Evolutionary conservation across 2,329 filamentous ascomycete species (phyloP).

Genomic region (Claviceps sp.): DNA sequence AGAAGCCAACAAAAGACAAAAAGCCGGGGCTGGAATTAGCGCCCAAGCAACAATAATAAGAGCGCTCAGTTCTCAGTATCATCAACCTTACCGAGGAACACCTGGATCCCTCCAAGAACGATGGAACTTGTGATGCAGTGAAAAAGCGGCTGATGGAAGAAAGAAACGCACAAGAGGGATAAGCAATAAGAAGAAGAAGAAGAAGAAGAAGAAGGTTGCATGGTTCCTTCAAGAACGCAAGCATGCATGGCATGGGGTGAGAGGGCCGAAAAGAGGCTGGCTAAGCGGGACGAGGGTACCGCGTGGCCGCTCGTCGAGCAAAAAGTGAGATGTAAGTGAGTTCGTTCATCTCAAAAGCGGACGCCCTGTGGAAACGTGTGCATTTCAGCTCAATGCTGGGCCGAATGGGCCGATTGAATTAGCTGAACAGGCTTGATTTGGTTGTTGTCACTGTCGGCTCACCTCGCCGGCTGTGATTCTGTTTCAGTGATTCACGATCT

Average conservation of each 20-base stretch:
- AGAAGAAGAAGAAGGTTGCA: neutral
- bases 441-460: neutral
- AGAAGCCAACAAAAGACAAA: no score
- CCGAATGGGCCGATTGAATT: no score
- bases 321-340: constrained; percentile 2
- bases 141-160: neutral
- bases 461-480: neutral
- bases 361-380: no score
- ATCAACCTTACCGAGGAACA: no score
- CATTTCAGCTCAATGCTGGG: no score
- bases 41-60: no score
- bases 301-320: neutral
- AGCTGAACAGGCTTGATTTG: neutral
- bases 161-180: neutral
- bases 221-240: neutral
- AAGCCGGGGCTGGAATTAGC: no score
- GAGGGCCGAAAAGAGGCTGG: neutral
- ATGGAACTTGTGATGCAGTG: no score
- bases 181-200: neutral
- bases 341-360: neutral
- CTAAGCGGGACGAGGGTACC: neutral
- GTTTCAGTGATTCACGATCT: neutral
- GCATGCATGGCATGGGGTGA: neutral
- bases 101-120: no score
- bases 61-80: no score